Evolutionary conservation across 352 stramenopile genomes (phyloP).

Genomic region (Phytophthora pini): DNA sequence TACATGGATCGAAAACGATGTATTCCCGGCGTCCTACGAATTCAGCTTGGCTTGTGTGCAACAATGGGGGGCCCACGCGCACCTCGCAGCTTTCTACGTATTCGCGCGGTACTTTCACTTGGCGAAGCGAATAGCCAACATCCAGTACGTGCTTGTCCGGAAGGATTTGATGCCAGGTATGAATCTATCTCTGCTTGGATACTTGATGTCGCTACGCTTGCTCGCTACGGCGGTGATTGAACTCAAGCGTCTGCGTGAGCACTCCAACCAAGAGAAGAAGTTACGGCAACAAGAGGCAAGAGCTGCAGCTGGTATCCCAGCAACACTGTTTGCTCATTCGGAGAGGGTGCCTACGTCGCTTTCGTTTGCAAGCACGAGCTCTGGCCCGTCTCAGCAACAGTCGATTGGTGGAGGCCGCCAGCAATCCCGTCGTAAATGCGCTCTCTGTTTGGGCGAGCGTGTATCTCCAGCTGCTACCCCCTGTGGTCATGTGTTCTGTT

Average conservation of each 20-base stretch:
- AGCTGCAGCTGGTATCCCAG: constrained; percentile 11
- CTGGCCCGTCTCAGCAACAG: constrained; percentile 6
- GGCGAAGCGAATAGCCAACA: constrained; percentile 67
- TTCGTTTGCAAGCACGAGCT: constrained; percentile 9
- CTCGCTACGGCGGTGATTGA: constrained; percentile 56
- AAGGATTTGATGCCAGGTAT: constrained; percentile 60
- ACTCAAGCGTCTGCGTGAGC: constrained; percentile 54
- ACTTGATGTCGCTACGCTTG: constrained; percentile 79
- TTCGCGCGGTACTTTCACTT: constrained; percentile 74
- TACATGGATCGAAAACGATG: constrained; percentile 47
- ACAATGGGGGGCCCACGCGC: constrained; percentile 57
- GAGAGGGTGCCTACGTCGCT: constrained; percentile 50
- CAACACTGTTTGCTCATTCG: constrained; percentile 36
- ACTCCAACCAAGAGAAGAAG: constrained; percentile 56
- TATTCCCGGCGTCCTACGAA: constrained; percentile 66
- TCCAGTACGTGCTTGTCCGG: constrained; percentile 84
- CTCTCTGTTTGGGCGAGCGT: constrained; percentile 85
- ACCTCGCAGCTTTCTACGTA: constrained; percentile 83
- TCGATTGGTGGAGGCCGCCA: constrained; percentile 8
- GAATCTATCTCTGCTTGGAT: constrained; percentile 82
- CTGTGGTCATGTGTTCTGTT: constrained; percentile 93
- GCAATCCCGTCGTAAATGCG: constrained; percentile 71
- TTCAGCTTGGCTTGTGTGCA: constrained; percentile 56
- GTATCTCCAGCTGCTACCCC: constrained; percentile 80
- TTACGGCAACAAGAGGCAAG: constrained; percentile 45